Base-by-base conservation (phyloP, 148 eudicot species). In the Rhododendron mucronatum region DNA sequence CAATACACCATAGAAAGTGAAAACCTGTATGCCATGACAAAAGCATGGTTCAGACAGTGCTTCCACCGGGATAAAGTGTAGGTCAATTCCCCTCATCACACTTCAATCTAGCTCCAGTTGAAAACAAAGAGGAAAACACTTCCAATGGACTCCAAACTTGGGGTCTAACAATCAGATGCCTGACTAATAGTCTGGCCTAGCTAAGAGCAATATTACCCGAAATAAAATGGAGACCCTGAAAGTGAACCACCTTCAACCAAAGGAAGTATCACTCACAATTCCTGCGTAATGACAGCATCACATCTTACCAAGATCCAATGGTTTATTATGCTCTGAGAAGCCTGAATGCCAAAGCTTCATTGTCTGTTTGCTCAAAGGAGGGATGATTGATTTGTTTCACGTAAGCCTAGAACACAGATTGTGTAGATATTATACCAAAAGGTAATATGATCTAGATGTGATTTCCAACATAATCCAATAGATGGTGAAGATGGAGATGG, bases 201-300 rank as follows among this genome's bases (percentile, higher is more conserved):
- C 23, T 73, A 84, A 83, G 61, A 86, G 61, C 53, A 82, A 87
- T 16, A 74, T 63, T 88, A 77, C 89, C 87, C 77, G 83, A 59
- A 82, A 86, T 33, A 63, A 28, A 30, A 81, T 84, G 80, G 79
- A 76, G 69, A 37, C 69, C 87, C 67, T 26, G 80, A 45, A 53
- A 75, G 50, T 81, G 79, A 86, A 53, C 63, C 20, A 44, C 78
- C 76, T 83, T 84, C 84, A 44, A 79, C 82, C 67, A 71, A 83
- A 86, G 26, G 53, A 84, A 80, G 84, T 82, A 74, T 82, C 85
- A 37, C 76, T 82, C 69, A 83, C 59, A 86, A 23, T 87, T 77
- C 93, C 89, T 87, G 91, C 91, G 89, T 79, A 51, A 89, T 7
- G 80, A 87, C 86, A 86, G 86, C 85, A 88, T 84, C 82, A 86